Conservation (phyloP, 1,284 basidiomycete genomes). For the Rhodotorula sp. region DNA sequence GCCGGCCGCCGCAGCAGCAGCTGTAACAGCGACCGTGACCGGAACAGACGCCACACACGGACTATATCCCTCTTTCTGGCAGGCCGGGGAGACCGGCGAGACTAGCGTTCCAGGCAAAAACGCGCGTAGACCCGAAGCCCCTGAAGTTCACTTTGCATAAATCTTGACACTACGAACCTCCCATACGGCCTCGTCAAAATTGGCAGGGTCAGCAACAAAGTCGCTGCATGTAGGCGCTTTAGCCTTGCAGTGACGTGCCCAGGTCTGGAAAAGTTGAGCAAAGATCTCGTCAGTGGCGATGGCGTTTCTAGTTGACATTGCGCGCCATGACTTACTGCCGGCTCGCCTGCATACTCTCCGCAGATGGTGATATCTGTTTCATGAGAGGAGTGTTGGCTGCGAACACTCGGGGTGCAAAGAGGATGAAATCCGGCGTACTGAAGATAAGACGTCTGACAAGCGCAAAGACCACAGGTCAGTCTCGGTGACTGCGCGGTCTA, state of each 20-base stretch:
- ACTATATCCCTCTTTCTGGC: too few relatives aligned
- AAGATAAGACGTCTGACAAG: neutral
- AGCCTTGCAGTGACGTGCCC: conserved; percentile 1
- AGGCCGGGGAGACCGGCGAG: too few relatives aligned
- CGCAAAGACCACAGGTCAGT: too few relatives aligned
- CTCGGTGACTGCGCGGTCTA: neutral
- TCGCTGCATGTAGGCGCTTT: conserved; percentile 8
- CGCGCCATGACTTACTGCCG: neutral
- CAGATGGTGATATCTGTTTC: neutral
- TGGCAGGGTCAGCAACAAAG: conserved; percentile 3
- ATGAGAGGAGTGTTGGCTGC: neutral
- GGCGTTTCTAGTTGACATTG: too few relatives aligned
- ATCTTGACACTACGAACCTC: conserved; percentile 9
- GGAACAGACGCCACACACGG: too few relatives aligned
- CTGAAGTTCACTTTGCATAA: neutral
- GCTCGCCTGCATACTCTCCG: conserved; percentile 16
- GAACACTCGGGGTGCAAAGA: too few relatives aligned
- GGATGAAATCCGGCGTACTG: neutral
- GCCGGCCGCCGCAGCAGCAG: too few relatives aligned
- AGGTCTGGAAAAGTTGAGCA: neutral
- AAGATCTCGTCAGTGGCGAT: neutral
- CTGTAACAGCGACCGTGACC: too few relatives aligned
- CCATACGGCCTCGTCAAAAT: conserved; percentile 16
- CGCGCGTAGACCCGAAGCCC: too few relatives aligned
- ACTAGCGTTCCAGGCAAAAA: too few relatives aligned